Percentiles rank a stretch among this genome's conserved stretches.
phyloP scores from a whole-genome alignment of 352 stramenopile species.

The Vaucheria bursata region DNA sequence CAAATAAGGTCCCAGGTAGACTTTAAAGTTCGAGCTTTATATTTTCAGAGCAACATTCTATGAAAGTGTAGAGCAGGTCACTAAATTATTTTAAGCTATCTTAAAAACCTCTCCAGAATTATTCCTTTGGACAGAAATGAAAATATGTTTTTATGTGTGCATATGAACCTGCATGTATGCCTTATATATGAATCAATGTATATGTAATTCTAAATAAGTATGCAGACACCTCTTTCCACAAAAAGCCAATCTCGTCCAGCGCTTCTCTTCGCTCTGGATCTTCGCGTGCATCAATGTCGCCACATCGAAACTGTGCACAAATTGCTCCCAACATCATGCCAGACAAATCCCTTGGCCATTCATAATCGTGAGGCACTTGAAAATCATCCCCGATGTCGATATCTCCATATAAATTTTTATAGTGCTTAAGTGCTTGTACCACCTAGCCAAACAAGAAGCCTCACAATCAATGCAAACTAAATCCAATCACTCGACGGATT shows the following conservation, averaged over 20 bases:
- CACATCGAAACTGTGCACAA: not conserved
- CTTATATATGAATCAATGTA: too few relatives aligned
- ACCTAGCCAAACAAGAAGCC: too few relatives aligned
- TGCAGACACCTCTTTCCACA: slow-evolving; percentile 17
- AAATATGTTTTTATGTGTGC: too few relatives aligned
- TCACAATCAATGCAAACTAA: too few relatives aligned
- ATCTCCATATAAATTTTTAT: not conserved
- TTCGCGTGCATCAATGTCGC: not conserved
- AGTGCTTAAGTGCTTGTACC: not conserved
- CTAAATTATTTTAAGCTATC: too few relatives aligned
- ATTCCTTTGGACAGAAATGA: too few relatives aligned
- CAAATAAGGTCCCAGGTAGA: too few relatives aligned
- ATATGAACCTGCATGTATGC: too few relatives aligned
- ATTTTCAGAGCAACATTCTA: not conserved
- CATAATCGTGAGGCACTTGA: not conserved
- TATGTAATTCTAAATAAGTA: too few relatives aligned
- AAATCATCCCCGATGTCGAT: not conserved
- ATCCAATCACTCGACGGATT: too few relatives aligned
- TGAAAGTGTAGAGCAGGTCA: not conserved
- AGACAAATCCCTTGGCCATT: not conserved
- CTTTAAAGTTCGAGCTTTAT: too few relatives aligned
- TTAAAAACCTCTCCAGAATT: too few relatives aligned
- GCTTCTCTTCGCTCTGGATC: slow-evolving; percentile 21
- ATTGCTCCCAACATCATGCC: not conserved
- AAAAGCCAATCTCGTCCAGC: slow-evolving; percentile 23